phyloP scores from a whole-genome alignment of 768 basidiomycete species.

The Kwoniella botswanensis region DNA sequence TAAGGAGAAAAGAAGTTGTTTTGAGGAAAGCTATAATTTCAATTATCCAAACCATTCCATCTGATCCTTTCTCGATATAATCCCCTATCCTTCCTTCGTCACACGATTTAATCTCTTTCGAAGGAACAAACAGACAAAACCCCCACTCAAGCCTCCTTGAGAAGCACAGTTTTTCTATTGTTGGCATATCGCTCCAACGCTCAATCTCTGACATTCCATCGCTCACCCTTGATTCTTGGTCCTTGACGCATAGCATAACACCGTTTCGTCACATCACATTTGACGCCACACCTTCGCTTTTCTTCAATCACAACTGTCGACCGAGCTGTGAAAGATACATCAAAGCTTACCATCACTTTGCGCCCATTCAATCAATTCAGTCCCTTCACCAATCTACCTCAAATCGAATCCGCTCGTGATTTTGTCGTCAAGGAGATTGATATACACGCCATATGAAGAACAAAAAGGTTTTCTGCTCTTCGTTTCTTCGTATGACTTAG shows the following conservation, averaged over 20 bases:
- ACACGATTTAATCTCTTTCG: not conserved
- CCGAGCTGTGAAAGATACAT: no score
- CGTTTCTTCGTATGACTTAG: not conserved
- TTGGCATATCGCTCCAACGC: not conserved
- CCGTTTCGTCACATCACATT: not conserved
- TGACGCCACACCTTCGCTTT: not conserved
- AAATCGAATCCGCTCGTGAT: no score
- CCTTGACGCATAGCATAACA: not conserved
- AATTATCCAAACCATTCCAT: no score
- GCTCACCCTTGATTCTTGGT: no score
- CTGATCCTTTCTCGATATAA: not conserved
- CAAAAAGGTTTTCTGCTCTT: not conserved
- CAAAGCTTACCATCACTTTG: not conserved
- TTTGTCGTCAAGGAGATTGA: not conserved
- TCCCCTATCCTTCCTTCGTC: not conserved
- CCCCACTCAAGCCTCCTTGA: not conserved
- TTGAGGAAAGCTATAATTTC: not conserved
- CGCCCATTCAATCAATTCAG: not conserved
- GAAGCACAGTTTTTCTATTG: not conserved
- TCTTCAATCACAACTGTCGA: not conserved
- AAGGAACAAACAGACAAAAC: not conserved
- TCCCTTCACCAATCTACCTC: not conserved
- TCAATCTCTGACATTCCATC: not conserved
- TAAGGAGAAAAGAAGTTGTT: not conserved
- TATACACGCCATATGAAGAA: not conserved